Conservation (phyloP, 176 grass and related monocot species). For the Avena eriantha region DNA sequence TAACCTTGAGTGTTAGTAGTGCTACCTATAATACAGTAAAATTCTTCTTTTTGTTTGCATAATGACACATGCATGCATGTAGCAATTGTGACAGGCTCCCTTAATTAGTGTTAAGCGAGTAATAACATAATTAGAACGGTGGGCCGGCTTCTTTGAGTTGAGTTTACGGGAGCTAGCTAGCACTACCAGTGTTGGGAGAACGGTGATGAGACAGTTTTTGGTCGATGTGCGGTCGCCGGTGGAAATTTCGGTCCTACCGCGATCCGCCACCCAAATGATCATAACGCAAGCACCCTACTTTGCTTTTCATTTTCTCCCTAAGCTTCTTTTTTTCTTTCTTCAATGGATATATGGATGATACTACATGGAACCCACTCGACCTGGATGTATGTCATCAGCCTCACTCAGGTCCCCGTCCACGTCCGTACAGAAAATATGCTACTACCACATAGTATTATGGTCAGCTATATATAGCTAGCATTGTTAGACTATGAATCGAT, state of each 20-base stretch:
- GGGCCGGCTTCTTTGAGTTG: conserved; percentile 7
- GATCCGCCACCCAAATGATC: conserved; percentile 51
- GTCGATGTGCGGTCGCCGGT: conserved; percentile 52
- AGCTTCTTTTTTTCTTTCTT: neutral
- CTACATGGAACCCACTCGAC: conserved; percentile 51
- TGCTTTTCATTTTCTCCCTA: neutral
- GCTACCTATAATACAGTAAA: neutral
- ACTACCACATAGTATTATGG: neutral
- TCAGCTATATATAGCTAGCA: conserved; percentile 31
- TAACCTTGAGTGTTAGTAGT: too few species aligned
- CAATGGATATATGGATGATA: conserved; percentile 6
- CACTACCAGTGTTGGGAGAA: neutral
- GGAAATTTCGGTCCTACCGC: conserved; percentile 59
- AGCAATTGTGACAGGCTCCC: neutral
- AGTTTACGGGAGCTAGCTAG: conserved; percentile 17
- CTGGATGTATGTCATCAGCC: conserved; percentile 31
- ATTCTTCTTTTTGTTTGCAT: neutral
- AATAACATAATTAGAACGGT: neutral
- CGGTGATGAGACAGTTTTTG: conserved; percentile 38
- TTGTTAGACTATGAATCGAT: neutral
- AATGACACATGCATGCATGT: neutral
- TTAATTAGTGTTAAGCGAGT: neutral
- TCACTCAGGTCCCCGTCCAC: conserved; percentile 5
- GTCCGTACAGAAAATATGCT: conserved; percentile 27
- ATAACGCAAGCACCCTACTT: conserved; percentile 12